Evolutionary conservation across 768 basidiomycete genomes (phyloP), one percentile per base, ranked within the genome.

Genomic region (Mycena galericulata): DNA sequence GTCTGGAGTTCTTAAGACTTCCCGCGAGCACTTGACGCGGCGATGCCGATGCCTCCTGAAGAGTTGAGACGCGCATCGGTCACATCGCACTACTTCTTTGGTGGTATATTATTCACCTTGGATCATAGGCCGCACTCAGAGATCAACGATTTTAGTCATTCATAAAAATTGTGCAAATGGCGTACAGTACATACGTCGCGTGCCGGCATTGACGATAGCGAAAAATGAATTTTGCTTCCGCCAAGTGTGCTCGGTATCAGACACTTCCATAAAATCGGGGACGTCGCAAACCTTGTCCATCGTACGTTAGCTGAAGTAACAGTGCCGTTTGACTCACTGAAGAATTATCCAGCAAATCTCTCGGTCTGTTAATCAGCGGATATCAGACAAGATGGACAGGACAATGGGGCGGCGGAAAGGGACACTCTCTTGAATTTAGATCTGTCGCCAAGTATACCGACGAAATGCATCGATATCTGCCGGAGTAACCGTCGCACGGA

Each of bases 121-220:
- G 88, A 20, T 90, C 90, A 68, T 89, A 89, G 75, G 87, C 89
- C 65, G 81, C 81, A 10, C 86, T 86, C 41, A 57, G 18, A n/a
- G 30, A 27, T 38, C 20, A 6, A 43, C 18, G 58, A 15, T 32
- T 10, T n/a, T n/a, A 24, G 27, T 29, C 38, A 34, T 56, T 62
- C 62, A 65, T 40, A 70, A 32, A 22, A 65, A 59, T 75, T 58
- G 7, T 60, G 68, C 27, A 53, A 14, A 43, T 59, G n/a, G 75
- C 86, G 22, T 75, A n/a, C n/a, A n/a, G n/a, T n/a, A n/a, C n/a
- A n/a, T n/a, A 89, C 84, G 87, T 92, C 15, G 89, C 90, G 72
- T 90, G 26, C 91, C 91, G 1, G 88, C 90, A 59, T n/a, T n/a
- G n/a, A n/a, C n/a, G n/a, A n/a, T 91, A 89, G 66, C 89, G 87